Evolutionary conservation across 2,329 filamentous ascomycete genomes (phyloP).

Genomic region (Dothistroma pini): DNA sequence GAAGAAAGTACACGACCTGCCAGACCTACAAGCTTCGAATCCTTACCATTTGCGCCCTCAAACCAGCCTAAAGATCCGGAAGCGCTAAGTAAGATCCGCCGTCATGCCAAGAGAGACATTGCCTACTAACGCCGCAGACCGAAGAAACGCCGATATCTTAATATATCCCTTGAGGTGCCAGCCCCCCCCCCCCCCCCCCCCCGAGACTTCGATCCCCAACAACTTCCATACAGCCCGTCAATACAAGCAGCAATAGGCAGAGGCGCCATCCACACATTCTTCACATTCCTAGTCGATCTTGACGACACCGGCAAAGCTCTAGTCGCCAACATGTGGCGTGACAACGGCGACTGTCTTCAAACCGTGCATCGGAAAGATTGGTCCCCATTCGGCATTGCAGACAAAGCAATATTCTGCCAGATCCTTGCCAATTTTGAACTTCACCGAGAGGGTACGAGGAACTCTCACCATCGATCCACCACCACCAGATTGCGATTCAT

Average conservation of each 20-base stretch:
- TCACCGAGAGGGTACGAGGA: conserved; percentile 5
- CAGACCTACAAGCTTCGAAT: conserved; percentile 12
- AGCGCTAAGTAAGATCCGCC: conserved; percentile 9
- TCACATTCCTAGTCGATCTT: conserved; percentile 6
- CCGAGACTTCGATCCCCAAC: background rate
- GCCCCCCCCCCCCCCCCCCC: no score
- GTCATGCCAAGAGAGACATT: conserved; percentile 15
- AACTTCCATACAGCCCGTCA: background rate
- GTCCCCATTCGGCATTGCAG: conserved; percentile 4
- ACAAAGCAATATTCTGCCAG: conserved; percentile 10
- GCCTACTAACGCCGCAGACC: conserved; percentile 9
- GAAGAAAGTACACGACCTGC: background rate
- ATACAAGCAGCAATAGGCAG: conserved; percentile 9
- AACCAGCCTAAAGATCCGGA: conserved; percentile 4
- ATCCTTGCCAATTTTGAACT: conserved; percentile 12
- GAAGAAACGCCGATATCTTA: conserved; percentile 10
- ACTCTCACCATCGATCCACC: conserved; percentile 1
- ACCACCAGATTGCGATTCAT: conserved; percentile 9
- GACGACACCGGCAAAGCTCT: conserved; percentile 6
- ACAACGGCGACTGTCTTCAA: conserved; percentile 3
- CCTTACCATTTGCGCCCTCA: conserved; percentile 6
- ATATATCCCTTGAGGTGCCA: conserved; percentile 1
- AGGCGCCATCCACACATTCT: conserved; percentile 7
- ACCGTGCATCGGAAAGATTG: conserved; percentile 4
- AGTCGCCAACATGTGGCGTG: conserved; percentile 6